These are phyloP conservation scores for Boletus tomentosulus DNA, from an alignment of 768 basidiomycete genomes.

Conservation along the genomic window DNA sequence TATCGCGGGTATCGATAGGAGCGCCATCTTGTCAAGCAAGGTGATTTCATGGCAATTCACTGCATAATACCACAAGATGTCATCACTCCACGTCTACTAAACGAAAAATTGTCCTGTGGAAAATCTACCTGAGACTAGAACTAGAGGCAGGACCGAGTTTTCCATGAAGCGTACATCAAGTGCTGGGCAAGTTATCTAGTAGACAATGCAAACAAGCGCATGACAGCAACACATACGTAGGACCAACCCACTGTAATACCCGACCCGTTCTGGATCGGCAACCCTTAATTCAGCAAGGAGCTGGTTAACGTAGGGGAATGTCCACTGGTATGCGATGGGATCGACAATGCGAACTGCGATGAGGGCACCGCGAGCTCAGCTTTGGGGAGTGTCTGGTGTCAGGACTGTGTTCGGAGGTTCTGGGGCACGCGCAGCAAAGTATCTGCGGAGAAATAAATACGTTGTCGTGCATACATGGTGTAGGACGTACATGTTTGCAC, in stretches of 20 bases:
- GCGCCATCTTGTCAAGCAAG: constrained; percentile 28
- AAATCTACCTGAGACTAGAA: too few relatives aligned
- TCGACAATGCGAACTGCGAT: constrained; percentile 50
- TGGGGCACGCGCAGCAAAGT: not conserved
- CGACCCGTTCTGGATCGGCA: constrained; percentile 53
- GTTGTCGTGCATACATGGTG: not conserved
- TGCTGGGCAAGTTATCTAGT: too few relatives aligned
- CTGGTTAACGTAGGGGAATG: constrained; percentile 66
- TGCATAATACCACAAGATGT: too few relatives aligned
- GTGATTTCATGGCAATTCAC: too few relatives aligned
- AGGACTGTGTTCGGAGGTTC: too few relatives aligned
- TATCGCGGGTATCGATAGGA: constrained; percentile 49
- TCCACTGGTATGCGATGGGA: constrained; percentile 56
- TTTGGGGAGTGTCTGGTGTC: constrained; percentile 30
- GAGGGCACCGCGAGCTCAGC: constrained; percentile 41
- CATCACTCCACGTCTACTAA: too few relatives aligned
- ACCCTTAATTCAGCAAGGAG: constrained; percentile 51
- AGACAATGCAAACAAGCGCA: too few relatives aligned
- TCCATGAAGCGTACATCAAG: too few relatives aligned
- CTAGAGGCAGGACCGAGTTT: too few relatives aligned
- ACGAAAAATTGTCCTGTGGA: too few relatives aligned
- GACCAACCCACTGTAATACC: constrained; percentile 63
- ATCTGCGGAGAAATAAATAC: constrained; percentile 1
- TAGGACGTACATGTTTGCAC: constrained; percentile 57
- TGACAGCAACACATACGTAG: constrained; percentile 30